Evolutionary conservation across 2,329 filamentous ascomycete species (phyloP).

Genomic region (Emmonsia crescens): DNA sequence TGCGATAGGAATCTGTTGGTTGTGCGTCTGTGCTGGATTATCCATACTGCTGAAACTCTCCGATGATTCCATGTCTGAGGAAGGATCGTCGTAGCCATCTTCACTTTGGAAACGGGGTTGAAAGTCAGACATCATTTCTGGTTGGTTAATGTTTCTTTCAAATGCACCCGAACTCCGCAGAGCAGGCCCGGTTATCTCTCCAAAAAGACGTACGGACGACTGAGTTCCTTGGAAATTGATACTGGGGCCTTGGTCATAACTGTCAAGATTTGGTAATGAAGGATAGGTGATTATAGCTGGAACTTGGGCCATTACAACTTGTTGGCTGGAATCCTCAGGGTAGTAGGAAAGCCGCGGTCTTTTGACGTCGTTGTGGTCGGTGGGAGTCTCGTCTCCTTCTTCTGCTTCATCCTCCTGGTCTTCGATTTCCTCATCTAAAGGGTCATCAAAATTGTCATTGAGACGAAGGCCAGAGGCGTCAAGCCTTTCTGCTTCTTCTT

Average conservation of each 20-base stretch:
- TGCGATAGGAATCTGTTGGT: conserved; percentile 7
- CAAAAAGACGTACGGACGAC: conserved; percentile 41
- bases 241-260: conserved; percentile 20
- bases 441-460: conserved; percentile 20
- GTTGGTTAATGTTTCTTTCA: conserved; percentile 19
- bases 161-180: conserved; percentile 43
- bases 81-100: conserved; percentile 26
- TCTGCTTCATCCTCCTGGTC: conserved; percentile 27
- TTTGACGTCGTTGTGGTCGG: conserved; percentile 8
- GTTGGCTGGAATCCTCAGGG: not conserved
- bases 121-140: conserved; percentile 18
- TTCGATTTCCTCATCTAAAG: conserved; percentile 18
- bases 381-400: conserved; percentile 20
- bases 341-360: conserved; percentile 10
- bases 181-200: conserved; percentile 48
- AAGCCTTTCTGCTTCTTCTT: conserved; percentile 34
- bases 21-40: conserved; percentile 7
- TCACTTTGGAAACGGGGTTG: conserved; percentile 10
- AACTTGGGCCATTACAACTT: conserved; percentile 7
- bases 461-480: conserved; percentile 56
- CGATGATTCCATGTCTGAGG: conserved; percentile 17
- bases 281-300: conserved; percentile 31
- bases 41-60: conserved; percentile 6
- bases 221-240: conserved; percentile 11
- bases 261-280: conserved; percentile 31